Base-by-base conservation (phyloP, 2,329 filamentous ascomycete genomes). In the Ustilaginoidea virens region DNA sequence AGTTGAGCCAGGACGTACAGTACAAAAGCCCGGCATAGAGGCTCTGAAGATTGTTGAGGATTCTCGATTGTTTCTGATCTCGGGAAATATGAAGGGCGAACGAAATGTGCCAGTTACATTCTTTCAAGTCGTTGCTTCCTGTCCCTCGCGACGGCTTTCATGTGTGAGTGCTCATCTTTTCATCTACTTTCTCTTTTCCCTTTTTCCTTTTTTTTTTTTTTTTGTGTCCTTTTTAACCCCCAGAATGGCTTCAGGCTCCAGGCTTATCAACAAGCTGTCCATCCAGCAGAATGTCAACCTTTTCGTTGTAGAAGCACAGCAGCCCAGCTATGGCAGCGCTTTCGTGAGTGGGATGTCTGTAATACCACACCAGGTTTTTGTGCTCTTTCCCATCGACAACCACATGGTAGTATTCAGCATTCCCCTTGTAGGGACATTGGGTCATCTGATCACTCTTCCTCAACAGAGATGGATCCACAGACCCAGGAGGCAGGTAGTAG, bases 301-400 rank as follows among this genome's bases (percentile, higher is more conserved):
- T 73, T 45, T 79, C 74, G 36, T 78, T 75, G 37, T 77, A 78
- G 34, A 78, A 79, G 41, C 71, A 77, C 29, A 74, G 26, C 26
- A 59, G 43, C 2, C 71, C 70, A 2, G 63, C 63, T 34, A 79
- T 55, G 2, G 47, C 49, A 2, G 58, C 61, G 31, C 65, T 66
- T 47, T 79, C 74, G 0, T 55, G 40, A 0, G 63, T 68, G 3
- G 74, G 70, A 8, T 59, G 56, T 11, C 52, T 51, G 32, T 79
- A 80, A 33, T 64, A 76, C 74, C 74, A 80, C 1, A 74, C 58
- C 3, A 71, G 30, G 39, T 77, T 62, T 36, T 59, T 52, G 18
- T 55, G 48, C 31, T 50, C 42, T 14, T 57, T 46, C 0, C 53
- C 62, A 4, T 56, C 46, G 0, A 73, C 37, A 0, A 59, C 55